Base-by-base conservation (phyloP, 2,329 filamentous ascomycete genomes). In the Neodidymelliopsis sp. region DNA sequence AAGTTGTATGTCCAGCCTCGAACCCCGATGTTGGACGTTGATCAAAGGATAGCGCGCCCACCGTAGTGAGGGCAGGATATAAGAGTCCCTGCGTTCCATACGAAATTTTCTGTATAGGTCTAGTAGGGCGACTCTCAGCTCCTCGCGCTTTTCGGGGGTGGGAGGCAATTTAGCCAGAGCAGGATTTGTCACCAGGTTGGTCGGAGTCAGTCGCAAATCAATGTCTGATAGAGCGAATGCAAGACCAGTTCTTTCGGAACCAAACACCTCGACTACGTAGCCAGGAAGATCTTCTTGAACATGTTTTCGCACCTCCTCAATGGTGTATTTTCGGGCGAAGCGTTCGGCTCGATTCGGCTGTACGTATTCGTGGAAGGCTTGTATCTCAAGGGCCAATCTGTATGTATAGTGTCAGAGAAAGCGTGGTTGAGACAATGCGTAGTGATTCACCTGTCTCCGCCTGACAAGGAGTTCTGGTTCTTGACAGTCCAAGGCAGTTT, bases 191-290 rank as follows among this genome's bases (percentile, higher is more conserved):
- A 39, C 3, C 19, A 46, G 39, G 19, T 53, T 30, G 12, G 35
- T 28, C 5, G 25, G 36, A 54, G 55, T 72, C 15, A 74, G 39
- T 67, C 75, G 67, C 73, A 79, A 51, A 60, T 86, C 80, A 10
- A 86, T 71, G 63, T 82, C 80, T 6, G 84, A 86, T 29, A 74
- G 72, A 20, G 79, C 75, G 42, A 79, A 62, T 0, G 79, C 77
- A 25, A 85, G 67, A 7, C 81, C 80, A 11, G 78, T 84, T 9
- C 69, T 65, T 46, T 79, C 73, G 7, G 83, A 85, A 13, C 84
- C 84, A 49, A 82, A 80, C 2, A 81, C 52, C 48, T 80, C 73
- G 6, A 75, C 69, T 8, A 36, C 30, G 16, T 62, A 50, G 13
- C 56, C 35, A 54, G 66, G 55, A 35, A 76, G 27, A n/a, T 7